Percentiles rank a stretch among this genome's conserved stretches.
These are phyloP conservation scores for Agroathelia rolfsii DNA, from an alignment of 1,284 basidiomycete species.

Conservation along the genomic window DNA sequence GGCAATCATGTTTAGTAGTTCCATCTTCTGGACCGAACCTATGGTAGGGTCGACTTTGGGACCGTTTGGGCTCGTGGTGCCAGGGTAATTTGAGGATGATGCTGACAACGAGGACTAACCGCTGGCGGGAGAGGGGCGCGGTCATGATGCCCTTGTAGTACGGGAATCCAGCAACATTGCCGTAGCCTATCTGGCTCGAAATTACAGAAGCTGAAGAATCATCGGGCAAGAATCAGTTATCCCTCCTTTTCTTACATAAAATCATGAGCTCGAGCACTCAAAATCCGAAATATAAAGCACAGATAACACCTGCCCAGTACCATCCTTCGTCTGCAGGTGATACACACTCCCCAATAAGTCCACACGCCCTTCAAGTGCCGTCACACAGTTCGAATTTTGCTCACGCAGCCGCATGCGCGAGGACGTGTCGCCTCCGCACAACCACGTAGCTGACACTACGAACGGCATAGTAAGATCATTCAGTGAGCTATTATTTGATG, in stretches of 20 bases:
- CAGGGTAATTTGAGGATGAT: constrained; percentile 21
- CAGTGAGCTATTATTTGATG: constrained; percentile 41
- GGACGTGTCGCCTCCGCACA: constrained; percentile 53
- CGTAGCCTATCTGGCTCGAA: constrained; percentile 76
- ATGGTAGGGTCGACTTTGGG: constrained; percentile 73
- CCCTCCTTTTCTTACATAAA: constrained; percentile 4
- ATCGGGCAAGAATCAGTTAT: not conserved
- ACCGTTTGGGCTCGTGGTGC: constrained; percentile 30
- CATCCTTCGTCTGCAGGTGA: constrained; percentile 59
- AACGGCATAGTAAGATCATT: constrained; percentile 75
- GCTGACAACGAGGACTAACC: constrained; percentile 8
- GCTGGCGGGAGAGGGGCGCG: constrained; percentile 29
- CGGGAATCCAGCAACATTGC: constrained; percentile 85
- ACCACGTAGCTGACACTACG: constrained; percentile 59
- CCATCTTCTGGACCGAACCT: constrained; percentile 39
- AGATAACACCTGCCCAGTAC: constrained; percentile 80
- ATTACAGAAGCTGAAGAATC: constrained; percentile 49
- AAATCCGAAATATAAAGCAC: constrained; percentile 73
- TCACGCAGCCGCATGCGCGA: constrained; percentile 48
- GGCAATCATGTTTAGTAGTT: constrained; percentile 64
- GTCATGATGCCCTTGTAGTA: constrained; percentile 80
- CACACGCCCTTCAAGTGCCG: constrained; percentile 58
- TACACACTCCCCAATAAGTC: constrained; percentile 68
- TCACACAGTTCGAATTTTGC: constrained; percentile 67
- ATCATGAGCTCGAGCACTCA: constrained; percentile 26